A percentile compares a stretch with the other conserved stretches of the same genome.
phyloP scores from a whole-genome alignment of 179 eudicot species.

The Drosera spatulata region DNA sequence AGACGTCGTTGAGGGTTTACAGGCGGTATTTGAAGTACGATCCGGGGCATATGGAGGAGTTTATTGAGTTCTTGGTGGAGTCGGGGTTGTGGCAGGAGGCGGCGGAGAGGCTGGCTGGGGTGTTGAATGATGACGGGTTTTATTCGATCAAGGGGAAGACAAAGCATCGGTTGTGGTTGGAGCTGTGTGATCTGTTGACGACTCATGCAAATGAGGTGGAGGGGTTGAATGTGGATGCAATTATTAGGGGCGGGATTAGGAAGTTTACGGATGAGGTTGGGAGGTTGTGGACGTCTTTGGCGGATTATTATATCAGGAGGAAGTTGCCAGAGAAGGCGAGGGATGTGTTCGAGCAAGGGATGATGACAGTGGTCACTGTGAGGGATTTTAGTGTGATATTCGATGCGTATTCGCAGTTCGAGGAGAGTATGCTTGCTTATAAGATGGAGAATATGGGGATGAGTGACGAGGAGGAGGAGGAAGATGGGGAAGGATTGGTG shows the following conservation, averaged over 20 bases:
- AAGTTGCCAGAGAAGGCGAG: slow-evolving; percentile 77
- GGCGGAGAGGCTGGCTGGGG: slow-evolving; percentile 89
- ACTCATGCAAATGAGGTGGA: slow-evolving; percentile 73
- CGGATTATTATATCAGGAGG: slow-evolving; percentile 84
- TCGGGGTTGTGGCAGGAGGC: slow-evolving; percentile 86
- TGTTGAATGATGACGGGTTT: slow-evolving; percentile 71
- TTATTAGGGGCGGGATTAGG: slow-evolving; percentile 87
- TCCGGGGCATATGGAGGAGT: slow-evolving; percentile 79
- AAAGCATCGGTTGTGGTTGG: slow-evolving; percentile 80
- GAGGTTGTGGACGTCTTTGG: slow-evolving; percentile 83
- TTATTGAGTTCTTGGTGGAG: slow-evolving; percentile 68
- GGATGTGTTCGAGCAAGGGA: slow-evolving; percentile 91
- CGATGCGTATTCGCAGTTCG: slow-evolving; percentile 91
- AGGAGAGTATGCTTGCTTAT: slow-evolving; percentile 76
- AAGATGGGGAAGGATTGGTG: slow-evolving; percentile 17
- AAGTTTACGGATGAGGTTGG: slow-evolving; percentile 99
- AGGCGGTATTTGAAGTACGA: slow-evolving; percentile 86
- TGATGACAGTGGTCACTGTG: slow-evolving; percentile 83
- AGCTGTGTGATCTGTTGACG: slow-evolving; percentile 81
- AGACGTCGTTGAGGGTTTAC: slow-evolving; percentile 90
- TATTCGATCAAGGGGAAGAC: slow-evolving; percentile 85
- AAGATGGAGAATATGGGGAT: slow-evolving; percentile 62
- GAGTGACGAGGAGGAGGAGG: slow-evolving; percentile 38
- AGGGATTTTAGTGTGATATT: slow-evolving; percentile 91
- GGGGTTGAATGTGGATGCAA: slow-evolving; percentile 93